phyloP scores from a whole-genome alignment of 306 rosid species.

The Herpetospermum pedunculosum region DNA sequence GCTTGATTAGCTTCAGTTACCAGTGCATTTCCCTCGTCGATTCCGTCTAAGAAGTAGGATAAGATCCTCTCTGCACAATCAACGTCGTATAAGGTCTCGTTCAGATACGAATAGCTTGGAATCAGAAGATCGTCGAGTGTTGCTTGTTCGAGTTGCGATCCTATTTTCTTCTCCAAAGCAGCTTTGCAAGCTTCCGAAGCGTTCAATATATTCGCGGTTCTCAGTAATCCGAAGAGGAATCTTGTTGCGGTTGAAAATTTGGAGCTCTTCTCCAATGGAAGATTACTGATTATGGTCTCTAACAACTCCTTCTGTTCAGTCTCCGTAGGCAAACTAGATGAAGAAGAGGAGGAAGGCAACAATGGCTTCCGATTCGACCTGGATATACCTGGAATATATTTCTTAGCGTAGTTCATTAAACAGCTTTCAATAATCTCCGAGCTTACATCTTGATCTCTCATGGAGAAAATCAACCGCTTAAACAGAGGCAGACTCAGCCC shows the following conservation, averaged over 20 bases:
- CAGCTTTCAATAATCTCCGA: constrained; percentile 71
- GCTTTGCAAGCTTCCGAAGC: constrained; percentile 55
- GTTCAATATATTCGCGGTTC: constrained; percentile 68
- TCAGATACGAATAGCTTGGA: constrained; percentile 82
- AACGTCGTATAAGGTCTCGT: constrained; percentile 82
- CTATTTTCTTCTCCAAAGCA: constrained; percentile 78
- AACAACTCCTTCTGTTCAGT: constrained; percentile 66
- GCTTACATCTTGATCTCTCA: constrained; percentile 39
- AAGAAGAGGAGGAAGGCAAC: constrained; percentile 38
- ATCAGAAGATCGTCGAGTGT: constrained; percentile 82
- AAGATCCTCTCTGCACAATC: constrained; percentile 75
- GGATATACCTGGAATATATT: constrained; percentile 73
- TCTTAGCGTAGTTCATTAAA: constrained; percentile 68
- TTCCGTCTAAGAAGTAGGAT: constrained; percentile 33
- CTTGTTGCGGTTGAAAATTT: constrained; percentile 47
- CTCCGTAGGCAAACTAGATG: constrained; percentile 36
- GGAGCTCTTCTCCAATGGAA: constrained; percentile 49
- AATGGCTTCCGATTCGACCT: constrained; percentile 52
- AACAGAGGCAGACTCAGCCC: constrained; percentile 54
- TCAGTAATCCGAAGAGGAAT: constrained; percentile 56
- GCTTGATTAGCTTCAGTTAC: constrained; percentile 16
- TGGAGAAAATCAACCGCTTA: constrained; percentile 45
- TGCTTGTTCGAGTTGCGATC: constrained; percentile 73
- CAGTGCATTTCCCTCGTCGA: constrained; percentile 24
- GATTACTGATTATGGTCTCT: constrained; percentile 55